A percentile compares a stretch with the other conserved stretches of the same genome.
Evolutionary conservation across 352 stramenopile species (phyloP).

Genomic region (Peronospora farinosa): DNA sequence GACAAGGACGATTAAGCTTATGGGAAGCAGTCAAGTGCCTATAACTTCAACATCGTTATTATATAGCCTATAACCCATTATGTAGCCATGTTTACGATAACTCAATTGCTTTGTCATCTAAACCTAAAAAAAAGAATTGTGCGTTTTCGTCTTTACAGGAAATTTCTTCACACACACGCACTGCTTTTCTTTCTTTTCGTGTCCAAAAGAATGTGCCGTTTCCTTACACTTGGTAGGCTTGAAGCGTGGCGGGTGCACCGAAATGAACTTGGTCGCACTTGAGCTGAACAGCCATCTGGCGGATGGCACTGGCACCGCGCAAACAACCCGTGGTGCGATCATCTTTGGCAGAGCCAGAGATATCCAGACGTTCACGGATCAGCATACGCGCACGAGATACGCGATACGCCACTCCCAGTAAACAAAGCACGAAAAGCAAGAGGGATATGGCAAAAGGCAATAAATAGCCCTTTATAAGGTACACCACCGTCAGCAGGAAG

Average conservation of each 20-base stretch:
- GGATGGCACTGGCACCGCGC: conserved; percentile 29
- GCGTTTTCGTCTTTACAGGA: conserved; percentile 4
- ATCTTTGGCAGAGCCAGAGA: conserved; percentile 26
- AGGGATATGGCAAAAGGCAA: conserved; percentile 15
- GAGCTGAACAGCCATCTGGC: conserved; percentile 36
- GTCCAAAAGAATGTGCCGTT: background rate
- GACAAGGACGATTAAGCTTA: too few relatives aligned
- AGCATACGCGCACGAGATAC: conserved; percentile 26
- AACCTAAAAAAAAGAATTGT: background rate
- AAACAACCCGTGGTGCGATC: conserved; percentile 21
- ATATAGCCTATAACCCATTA: too few relatives aligned
- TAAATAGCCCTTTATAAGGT: conserved; percentile 15
- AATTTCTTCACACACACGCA: background rate
- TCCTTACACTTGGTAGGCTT: conserved; percentile 35
- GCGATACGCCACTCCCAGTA: conserved; percentile 20
- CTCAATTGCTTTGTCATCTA: background rate
- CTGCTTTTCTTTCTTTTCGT: background rate
- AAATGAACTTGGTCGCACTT: conserved; percentile 37
- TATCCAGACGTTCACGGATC: conserved; percentile 31
- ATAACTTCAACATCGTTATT: background rate
- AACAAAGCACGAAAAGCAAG: conserved; percentile 14
- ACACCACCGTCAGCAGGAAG: conserved; percentile 17
- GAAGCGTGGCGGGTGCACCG: conserved; percentile 28
- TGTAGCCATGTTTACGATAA: background rate
- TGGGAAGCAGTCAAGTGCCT: background rate